These are phyloP conservation scores for Talaromyces sp. DNA, from an alignment of 2,329 filamentous ascomycete genomes.

Conservation along the genomic window DNA sequence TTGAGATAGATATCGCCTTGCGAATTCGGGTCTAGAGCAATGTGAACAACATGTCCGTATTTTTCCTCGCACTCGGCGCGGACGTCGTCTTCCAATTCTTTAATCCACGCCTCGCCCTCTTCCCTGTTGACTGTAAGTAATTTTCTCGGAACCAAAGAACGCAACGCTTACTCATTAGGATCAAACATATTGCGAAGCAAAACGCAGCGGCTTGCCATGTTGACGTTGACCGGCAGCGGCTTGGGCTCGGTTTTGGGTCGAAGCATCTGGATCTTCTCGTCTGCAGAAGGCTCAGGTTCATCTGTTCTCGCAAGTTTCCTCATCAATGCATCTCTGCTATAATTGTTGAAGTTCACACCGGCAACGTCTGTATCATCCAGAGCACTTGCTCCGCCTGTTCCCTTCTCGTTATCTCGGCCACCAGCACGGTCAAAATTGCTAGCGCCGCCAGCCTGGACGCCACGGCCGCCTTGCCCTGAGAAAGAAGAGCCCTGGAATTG, in stretches of 20 bases:
- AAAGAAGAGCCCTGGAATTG: slow-evolving; percentile 86
- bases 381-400: slow-evolving; percentile 80
- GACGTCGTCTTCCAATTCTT: slow-evolving; percentile 91
- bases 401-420: slow-evolving; percentile 82
- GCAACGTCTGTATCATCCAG: slow-evolving; percentile 96
- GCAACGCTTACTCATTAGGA: slow-evolving; percentile 68
- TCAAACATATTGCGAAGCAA: slow-evolving; percentile 95
- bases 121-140: slow-evolving; percentile 50
- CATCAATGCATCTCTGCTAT: slow-evolving; percentile 97
- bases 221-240: slow-evolving; percentile 75
- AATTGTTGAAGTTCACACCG: slow-evolving; percentile 99
- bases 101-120: slow-evolving; percentile 80
- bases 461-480: slow-evolving; percentile 82
- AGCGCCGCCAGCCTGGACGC: slow-evolving; percentile 68
- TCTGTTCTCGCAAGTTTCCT: slow-evolving; percentile 95
- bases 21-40: slow-evolving; percentile 87
- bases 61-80: slow-evolving; percentile 86
- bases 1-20: slow-evolving; percentile 97
- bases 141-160: background rate
- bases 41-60: slow-evolving; percentile 97
- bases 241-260: slow-evolving; percentile 76
- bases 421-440: slow-evolving; percentile 84
- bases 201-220: slow-evolving; percentile 88
- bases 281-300: slow-evolving; percentile 58
- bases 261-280: slow-evolving; percentile 64